Evolutionary conservation across 768 basidiomycete species (phyloP).

Genomic region (Kwoniella mangroviensis): DNA sequence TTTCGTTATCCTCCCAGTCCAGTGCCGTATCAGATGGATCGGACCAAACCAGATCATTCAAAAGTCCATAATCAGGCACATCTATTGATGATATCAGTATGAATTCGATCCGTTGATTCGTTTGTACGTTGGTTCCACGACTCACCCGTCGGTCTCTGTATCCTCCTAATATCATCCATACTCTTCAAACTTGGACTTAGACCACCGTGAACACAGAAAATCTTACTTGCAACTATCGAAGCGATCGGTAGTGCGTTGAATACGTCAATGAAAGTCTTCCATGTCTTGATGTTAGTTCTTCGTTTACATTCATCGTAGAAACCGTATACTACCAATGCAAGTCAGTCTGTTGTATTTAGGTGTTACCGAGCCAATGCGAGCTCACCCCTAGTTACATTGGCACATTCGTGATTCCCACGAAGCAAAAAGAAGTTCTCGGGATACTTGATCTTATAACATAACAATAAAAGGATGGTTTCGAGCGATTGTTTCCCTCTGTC

Average conservation of each 20-base stretch:
- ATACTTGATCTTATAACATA: conserved; percentile 99
- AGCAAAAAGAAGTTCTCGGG: conserved; percentile 99
- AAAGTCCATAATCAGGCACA: conserved; percentile 94
- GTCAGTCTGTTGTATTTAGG: neutral
- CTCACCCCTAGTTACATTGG: conserved; percentile 96
- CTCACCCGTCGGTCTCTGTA: conserved; percentile 81
- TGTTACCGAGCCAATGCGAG: conserved; percentile 9
- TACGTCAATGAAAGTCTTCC: conserved; percentile 99
- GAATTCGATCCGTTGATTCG: too few relatives aligned
- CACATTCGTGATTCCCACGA: conserved; percentile 98
- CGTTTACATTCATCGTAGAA: conserved; percentile 99
- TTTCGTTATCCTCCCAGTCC: conserved; percentile 99
- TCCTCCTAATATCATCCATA: conserved; percentile 98
- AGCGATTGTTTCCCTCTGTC: conserved; percentile 98
- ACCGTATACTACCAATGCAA: conserved; percentile 75
- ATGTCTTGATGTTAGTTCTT: conserved; percentile 98
- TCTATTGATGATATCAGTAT: conserved; percentile 60
- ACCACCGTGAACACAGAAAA: conserved; percentile 98
- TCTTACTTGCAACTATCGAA: conserved; percentile 97
- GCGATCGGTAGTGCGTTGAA: conserved; percentile 99
- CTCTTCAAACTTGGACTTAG: conserved; percentile 66
- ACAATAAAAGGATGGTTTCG: conserved; percentile 92
- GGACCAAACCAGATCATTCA: conserved; percentile 97
- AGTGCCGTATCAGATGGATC: conserved; percentile 96
- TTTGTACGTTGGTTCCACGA: neutral